Base-by-base conservation (phyloP, 2,329 filamentous ascomycete genomes). In the Fusarium citri region DNA sequence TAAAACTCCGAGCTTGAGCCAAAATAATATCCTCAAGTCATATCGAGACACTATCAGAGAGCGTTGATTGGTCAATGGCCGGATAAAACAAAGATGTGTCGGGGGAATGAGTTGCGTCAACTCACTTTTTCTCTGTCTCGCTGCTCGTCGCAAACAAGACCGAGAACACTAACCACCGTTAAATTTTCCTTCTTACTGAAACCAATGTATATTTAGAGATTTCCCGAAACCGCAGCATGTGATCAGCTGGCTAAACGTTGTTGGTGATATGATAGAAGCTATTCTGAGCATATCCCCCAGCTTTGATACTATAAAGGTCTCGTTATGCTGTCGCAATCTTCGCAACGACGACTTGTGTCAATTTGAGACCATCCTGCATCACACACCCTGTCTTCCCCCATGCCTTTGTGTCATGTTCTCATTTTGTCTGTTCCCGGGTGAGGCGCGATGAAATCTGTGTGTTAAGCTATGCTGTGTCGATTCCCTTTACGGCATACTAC, bases 11-110 rank as follows among this genome's bases (percentile, higher is more conserved):
- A 65, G 61, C 51, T 55, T 47, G 55, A 73, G 66, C 63, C 69
- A 73, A 61, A 63, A 71, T 55, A 67, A 71, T 65, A 54, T n/a
- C 61, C 55, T 66, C 59, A 72, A 71, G 67, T 63, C 69, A 69
- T 69, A 55, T 66, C 58, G 59, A 53, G 34, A 54, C 68, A 61
- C 68, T 78, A 78, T 78, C 76, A 69, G 68, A 50, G 60, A 49
- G 41, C 55, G 66, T 53, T 77, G 75, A 78, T 78, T 78, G 77
- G 77, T 30, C 77, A 78, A 78, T 78, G 72, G 72, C 61, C 63
- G 57, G 41, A 43, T 53, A 64, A 55, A 72, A 63, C 60, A 67
- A 66, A 71, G 53, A 68, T 72, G 62, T 68, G 69, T 69, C 61
- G 59, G 59, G 59, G 57, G 59, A 57, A 69, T 65, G 68, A 72